phyloP scores from a whole-genome alignment of 2,329 filamentous ascomycete genomes.

The Cladophialophora exuberans region DNA sequence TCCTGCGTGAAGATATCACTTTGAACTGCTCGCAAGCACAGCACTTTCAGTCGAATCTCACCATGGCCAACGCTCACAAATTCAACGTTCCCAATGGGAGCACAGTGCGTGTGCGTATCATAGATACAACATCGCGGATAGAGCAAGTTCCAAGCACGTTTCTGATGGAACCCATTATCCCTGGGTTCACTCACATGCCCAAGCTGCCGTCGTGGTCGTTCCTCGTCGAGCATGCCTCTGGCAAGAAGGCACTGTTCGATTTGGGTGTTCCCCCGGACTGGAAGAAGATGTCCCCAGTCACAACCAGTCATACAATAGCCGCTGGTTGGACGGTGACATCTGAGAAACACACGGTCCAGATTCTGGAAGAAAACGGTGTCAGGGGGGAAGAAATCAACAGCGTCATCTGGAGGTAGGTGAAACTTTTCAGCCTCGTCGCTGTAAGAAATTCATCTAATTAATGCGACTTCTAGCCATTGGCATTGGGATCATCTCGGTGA shows the following conservation, averaged over 20 bases:
- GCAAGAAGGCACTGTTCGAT: slow-evolving; percentile 40
- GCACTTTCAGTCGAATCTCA: neutral
- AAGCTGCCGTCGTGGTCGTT: slow-evolving; percentile 37
- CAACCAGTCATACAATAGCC: neutral
- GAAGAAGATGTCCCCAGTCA: slow-evolving; percentile 14
- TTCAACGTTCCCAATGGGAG: neutral
- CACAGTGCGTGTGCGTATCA: slow-evolving; percentile 11
- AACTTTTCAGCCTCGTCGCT: neutral
- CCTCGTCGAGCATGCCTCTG: slow-evolving; percentile 48
- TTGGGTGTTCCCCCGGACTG: slow-evolving; percentile 36
- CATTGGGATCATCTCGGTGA: slow-evolving; percentile 55
- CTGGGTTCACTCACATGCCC: neutral
- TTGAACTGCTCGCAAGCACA: neutral
- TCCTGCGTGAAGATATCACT: neutral
- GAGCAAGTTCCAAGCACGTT: neutral
- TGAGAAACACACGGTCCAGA: slow-evolving; percentile 24
- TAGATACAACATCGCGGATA: slow-evolving; percentile 1
- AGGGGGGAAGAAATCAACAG: slow-evolving; percentile 11
- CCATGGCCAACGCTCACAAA: neutral
- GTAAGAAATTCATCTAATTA: neutral
- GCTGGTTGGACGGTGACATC: slow-evolving; percentile 8
- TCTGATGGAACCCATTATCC: neutral
- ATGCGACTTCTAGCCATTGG: slow-evolving; percentile 28
- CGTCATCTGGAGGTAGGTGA: slow-evolving; percentile 24
- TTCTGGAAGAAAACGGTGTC: slow-evolving; percentile 25